Percentiles rank a stretch among this genome's conserved stretches.
These are phyloP conservation scores for Adiantum capillusveneris DNA, from an alignment of 75 land plant species.

Conservation along the genomic window DNA sequence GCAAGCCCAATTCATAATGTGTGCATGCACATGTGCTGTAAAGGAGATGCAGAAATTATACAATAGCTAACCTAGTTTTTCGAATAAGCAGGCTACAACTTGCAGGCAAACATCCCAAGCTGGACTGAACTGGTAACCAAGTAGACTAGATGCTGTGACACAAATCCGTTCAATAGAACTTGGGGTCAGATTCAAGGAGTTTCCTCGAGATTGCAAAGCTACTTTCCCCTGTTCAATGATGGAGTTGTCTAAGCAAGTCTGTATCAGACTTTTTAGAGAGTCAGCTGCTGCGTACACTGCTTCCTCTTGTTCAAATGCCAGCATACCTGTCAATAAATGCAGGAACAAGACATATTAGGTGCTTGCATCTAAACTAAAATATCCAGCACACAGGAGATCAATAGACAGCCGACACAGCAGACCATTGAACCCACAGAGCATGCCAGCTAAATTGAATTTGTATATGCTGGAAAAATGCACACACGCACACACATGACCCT, in stretches of 20 bases:
- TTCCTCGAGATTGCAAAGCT: conserved; percentile 17
- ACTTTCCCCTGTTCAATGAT: conserved; percentile 69
- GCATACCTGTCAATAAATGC: conserved; percentile 68
- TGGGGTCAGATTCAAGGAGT: conserved; percentile 38
- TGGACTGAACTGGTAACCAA: conserved; percentile 56
- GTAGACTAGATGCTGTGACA: conserved; percentile 50
- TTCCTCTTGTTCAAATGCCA: conserved; percentile 83
- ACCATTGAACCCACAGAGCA: too few species aligned
- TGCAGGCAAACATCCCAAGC: conserved; percentile 83
- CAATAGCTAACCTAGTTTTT: conserved; percentile 56
- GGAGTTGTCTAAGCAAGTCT: conserved; percentile 58
- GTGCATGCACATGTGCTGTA: neutral
- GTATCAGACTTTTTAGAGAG: conserved; percentile 48
- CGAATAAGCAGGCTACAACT: conserved; percentile 68
- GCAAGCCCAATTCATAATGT: neutral
- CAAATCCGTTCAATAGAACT: conserved; percentile 75
- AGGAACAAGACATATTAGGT: too few species aligned
- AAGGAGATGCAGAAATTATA: neutral
- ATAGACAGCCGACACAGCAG: too few species aligned
- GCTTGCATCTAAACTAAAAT: too few species aligned
- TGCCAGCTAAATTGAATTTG: too few species aligned
- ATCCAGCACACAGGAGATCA: too few species aligned
- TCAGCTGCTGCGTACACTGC: conserved; percentile 62
- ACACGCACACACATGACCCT: too few species aligned
- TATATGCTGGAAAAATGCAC: too few species aligned